Evolutionary conservation across 495 filamentous ascomycete species (phyloP).

Genomic region (Aspergillus biplanus): DNA sequence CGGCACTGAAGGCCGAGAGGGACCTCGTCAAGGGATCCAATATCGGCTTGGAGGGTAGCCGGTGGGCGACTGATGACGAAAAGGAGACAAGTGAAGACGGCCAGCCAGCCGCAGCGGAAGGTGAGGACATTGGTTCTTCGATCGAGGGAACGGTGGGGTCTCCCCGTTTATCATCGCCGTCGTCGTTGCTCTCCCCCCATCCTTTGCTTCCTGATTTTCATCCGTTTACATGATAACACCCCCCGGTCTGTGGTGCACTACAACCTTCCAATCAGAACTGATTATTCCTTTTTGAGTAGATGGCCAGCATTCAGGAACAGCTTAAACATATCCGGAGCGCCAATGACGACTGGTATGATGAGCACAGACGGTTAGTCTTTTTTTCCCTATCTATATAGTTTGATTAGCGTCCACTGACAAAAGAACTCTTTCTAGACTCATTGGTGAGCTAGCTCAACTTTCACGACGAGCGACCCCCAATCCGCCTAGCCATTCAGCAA

Average conservation of each 20-base stretch:
- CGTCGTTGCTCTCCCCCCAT: conserved; percentile 20
- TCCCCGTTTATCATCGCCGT: conserved; percentile 46
- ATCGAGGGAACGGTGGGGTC: conserved; percentile 59
- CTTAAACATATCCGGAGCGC: conserved; percentile 52
- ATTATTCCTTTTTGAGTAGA: conserved; percentile 36
- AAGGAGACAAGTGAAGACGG: conserved; percentile 32
- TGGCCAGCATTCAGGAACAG: conserved; percentile 57
- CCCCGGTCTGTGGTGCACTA: conserved; percentile 5
- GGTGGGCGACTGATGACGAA: conserved; percentile 45
- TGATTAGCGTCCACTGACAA: background rate
- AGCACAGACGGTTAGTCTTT: conserved; percentile 46
- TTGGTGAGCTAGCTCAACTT: conserved; percentile 47
- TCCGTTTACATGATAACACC: conserved; percentile 39
- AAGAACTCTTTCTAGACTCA: conserved; percentile 33
- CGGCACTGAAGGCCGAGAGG: conserved; percentile 40
- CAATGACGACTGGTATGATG: conserved; percentile 51
- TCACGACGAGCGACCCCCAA: conserved; percentile 41
- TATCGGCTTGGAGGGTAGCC: conserved; percentile 42
- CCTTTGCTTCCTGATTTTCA: conserved; percentile 37
- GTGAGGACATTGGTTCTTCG: conserved; percentile 58
- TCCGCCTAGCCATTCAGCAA: conserved; percentile 37
- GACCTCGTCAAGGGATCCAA: conserved; percentile 29
- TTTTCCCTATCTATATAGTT: background rate
- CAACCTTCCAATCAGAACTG: conserved; percentile 4
- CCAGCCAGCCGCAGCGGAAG: conserved; percentile 50